Conservation (phyloP, 2,329 filamentous ascomycete species). For the Sporothrix curviconia region DNA sequence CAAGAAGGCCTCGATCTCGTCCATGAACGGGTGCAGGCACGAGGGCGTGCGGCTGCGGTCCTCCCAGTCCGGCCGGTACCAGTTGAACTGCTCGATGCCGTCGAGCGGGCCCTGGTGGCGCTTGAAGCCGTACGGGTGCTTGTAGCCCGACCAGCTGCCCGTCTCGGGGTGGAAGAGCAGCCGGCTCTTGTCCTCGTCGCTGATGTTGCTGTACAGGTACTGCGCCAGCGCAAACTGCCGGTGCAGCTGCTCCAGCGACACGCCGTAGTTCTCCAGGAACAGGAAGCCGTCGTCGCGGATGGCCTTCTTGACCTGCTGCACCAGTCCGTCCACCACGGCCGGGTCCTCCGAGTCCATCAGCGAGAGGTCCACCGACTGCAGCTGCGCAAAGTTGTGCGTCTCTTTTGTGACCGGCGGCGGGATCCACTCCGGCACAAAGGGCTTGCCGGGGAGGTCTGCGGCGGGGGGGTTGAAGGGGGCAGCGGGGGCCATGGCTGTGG, state of each 20-base stretch:
- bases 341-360: constrained; percentile 37
- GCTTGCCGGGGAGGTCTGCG: constrained; percentile 33
- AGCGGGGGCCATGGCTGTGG: constrained; percentile 24
- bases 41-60: constrained; percentile 36
- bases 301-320: constrained; percentile 36
- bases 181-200: constrained; percentile 41
- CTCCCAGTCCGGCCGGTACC: constrained; percentile 42
- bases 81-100: constrained; percentile 50
- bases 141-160: constrained; percentile 45
- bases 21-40: constrained; percentile 44
- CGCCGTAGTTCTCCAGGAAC: constrained; percentile 44
- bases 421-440: constrained; percentile 35
- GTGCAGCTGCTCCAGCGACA: constrained; percentile 41
- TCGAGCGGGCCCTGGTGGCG: constrained; percentile 37
- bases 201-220: constrained; percentile 44
- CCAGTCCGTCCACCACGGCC: constrained; percentile 35
- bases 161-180: constrained; percentile 42
- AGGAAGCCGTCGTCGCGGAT: constrained; percentile 40
- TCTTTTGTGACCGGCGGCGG: constrained; percentile 40
- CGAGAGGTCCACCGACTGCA: constrained; percentile 38
- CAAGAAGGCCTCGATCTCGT: constrained; percentile 39
- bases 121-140: constrained; percentile 42
- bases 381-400: constrained; percentile 36
- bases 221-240: constrained; percentile 45
- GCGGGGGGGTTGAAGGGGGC: constrained; percentile 36